phyloP scores from a whole-genome alignment of 164 flowering plant species.

The Macadamia tetraphylla region DNA sequence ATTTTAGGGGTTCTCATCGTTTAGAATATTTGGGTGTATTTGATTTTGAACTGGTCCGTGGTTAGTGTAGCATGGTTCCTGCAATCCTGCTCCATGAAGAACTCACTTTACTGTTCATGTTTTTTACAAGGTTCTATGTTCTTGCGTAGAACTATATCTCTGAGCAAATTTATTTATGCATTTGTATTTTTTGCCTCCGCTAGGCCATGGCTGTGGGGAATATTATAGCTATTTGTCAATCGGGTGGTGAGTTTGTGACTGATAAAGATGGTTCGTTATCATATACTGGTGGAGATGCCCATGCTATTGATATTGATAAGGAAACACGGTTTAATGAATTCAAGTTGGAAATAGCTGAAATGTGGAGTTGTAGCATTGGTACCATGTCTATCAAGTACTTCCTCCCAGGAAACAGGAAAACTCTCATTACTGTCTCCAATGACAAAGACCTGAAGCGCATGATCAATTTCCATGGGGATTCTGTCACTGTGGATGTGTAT shows the following conservation, averaged over 20 bases:
- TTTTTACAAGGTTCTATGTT: too few relatives aligned
- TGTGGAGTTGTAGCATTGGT: conserved; percentile 32
- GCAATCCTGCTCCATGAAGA: too few relatives aligned
- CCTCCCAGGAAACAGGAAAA: conserved; percentile 25
- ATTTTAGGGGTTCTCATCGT: not conserved
- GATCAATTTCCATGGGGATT: conserved; percentile 42
- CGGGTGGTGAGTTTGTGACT: conserved; percentile 50
- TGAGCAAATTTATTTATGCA: too few relatives aligned
- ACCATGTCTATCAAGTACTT: conserved; percentile 53
- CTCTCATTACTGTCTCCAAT: conserved; percentile 31
- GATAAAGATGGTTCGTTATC: conserved; percentile 43
- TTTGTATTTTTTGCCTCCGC: not conserved
- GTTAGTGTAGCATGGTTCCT: too few relatives aligned
- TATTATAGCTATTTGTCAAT: conserved; percentile 70
- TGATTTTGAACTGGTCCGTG: too few relatives aligned
- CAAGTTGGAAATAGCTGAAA: conserved; percentile 49
- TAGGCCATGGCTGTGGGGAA: conserved; percentile 42
- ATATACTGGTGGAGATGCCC: conserved; percentile 61
- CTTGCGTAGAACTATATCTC: not conserved
- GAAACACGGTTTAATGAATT: conserved; percentile 39
- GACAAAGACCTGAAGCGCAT: conserved; percentile 66
- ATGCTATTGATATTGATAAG: conserved; percentile 48
- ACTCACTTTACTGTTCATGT: too few relatives aligned
- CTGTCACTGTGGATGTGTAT: conserved; percentile 46
- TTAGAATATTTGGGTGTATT: too few relatives aligned